Conservation (phyloP, 2,329 filamentous ascomycete species). For the Hypoxylon sp. region DNA sequence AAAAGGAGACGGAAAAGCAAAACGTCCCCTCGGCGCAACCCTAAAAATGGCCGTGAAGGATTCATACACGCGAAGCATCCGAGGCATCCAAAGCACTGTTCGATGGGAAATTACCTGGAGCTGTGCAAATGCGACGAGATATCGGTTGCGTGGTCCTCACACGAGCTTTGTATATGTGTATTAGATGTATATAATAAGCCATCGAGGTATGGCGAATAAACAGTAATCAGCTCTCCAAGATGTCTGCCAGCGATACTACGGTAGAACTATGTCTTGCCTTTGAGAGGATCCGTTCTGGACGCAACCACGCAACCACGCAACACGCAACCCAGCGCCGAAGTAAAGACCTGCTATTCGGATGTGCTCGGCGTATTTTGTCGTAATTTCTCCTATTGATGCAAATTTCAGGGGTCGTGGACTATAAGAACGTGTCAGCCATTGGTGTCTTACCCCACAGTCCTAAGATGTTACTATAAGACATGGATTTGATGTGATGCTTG, state of each 20-base stretch:
- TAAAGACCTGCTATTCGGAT: neutral
- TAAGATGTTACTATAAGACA: slow-evolving; percentile 6
- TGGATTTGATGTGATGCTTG: slow-evolving; percentile 13
- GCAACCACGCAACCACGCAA: too few relatives aligned
- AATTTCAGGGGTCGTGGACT: slow-evolving; percentile 4
- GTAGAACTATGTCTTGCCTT: neutral
- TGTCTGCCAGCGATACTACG: neutral
- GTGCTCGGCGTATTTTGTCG: slow-evolving; percentile 12
- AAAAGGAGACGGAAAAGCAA: slow-evolving; percentile 32
- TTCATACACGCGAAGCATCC: neutral
- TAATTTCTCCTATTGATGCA: slow-evolving; percentile 15
- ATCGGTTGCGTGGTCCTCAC: slow-evolving; percentile 11
- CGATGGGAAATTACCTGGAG: neutral
- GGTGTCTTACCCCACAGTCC: slow-evolving; percentile 27
- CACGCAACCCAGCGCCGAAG: neutral
- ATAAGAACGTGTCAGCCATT: neutral
- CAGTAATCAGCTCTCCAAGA: slow-evolving; percentile 24
- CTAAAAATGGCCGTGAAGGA: neutral
- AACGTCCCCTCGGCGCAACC: slow-evolving; percentile 29
- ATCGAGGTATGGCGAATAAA: slow-evolving; percentile 34
- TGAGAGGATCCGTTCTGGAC: slow-evolving; percentile 6
- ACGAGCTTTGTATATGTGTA: slow-evolving; percentile 21
- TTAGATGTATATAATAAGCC: slow-evolving; percentile 32
- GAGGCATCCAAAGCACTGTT: neutral
- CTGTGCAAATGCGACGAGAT: slow-evolving; percentile 19